Percentiles rank a stretch among this genome's conserved stretches.
Evolutionary conservation across 1,284 basidiomycete genomes (phyloP).

Genomic region (Microbotryomycetes sp.): DNA sequence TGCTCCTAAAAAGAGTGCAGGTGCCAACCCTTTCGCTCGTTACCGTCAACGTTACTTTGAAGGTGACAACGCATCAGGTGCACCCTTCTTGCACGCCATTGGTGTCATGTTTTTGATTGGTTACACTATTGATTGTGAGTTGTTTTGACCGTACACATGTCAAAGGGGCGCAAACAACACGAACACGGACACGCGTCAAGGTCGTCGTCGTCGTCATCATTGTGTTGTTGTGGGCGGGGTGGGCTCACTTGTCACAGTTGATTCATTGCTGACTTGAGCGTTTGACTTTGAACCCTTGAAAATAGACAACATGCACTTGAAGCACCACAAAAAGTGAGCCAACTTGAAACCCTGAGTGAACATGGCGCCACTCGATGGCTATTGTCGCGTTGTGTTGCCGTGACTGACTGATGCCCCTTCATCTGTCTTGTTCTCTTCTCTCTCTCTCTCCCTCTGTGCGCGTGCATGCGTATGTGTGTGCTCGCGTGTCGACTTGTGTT

Average conservation of each 20-base stretch:
- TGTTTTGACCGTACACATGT: too few relatives aligned
- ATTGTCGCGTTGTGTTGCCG: neutral
- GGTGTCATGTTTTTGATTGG: constrained; percentile 39
- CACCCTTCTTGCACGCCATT: constrained; percentile 38
- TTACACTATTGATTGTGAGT: constrained; percentile 35
- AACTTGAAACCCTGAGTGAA: too few relatives aligned
- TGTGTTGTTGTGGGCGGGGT: too few relatives aligned
- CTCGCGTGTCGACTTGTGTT: too few relatives aligned
- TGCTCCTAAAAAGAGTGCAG: constrained; percentile 22
- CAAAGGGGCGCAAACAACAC: neutral
- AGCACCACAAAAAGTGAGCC: constrained; percentile 37
- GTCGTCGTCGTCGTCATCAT: neutral
- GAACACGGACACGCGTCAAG: neutral
- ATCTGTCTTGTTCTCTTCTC: constrained; percentile 1
- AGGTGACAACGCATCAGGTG: constrained; percentile 37
- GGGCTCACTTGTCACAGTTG: too few relatives aligned
- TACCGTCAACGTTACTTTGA: constrained; percentile 40
- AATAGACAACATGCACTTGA: constrained; percentile 37
- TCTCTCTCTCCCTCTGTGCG: neutral
- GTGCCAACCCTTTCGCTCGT: constrained; percentile 35
- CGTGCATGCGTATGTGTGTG: too few relatives aligned
- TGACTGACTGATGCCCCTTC: neutral
- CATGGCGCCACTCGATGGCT: too few relatives aligned
- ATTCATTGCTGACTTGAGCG: too few relatives aligned
- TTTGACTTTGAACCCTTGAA: too few relatives aligned